Percentiles rank a stretch among this genome's conserved stretches.
phyloP scores from a whole-genome alignment of 306 rosid genomes.

The Lathyrus tuberosus region DNA sequence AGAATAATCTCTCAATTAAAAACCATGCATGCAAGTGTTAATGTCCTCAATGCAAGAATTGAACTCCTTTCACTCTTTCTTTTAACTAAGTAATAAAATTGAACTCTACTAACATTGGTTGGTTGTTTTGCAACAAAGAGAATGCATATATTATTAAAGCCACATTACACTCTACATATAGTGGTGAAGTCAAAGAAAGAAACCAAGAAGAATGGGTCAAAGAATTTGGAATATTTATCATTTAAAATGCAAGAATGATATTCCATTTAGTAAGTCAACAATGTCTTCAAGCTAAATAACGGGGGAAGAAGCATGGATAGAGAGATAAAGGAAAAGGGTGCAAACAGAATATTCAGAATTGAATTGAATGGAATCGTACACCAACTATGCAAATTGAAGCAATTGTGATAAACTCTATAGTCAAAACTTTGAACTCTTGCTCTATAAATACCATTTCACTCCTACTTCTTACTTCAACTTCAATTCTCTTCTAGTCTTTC shows the following conservation, averaged over 20 bases:
- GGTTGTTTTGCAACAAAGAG: conserved; percentile 29
- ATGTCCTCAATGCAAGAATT: too few species aligned
- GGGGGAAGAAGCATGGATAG: conserved; percentile 18
- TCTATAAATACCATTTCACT: conserved; percentile 56
- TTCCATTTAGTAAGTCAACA: conserved; percentile 22
- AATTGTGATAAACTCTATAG: conserved; percentile 14
- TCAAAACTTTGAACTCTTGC: not conserved
- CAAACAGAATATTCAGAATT: conserved; percentile 26
- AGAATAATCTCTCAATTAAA: too few species aligned
- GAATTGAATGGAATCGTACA: conserved; percentile 37
- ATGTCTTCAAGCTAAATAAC: conserved; percentile 16
- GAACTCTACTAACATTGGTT: not conserved
- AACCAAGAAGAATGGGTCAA: conserved; percentile 43
- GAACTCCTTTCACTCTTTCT: too few species aligned
- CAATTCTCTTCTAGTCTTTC: conserved; percentile 20
- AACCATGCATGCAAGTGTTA: too few species aligned
- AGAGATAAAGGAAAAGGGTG: conserved; percentile 34
- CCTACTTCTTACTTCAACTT: conserved; percentile 38
- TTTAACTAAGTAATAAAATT: too few species aligned
- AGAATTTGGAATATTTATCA: conserved; percentile 46
- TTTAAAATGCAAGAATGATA: conserved; percentile 46
- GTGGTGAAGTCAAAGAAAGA: conserved; percentile 35
- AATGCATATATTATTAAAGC: conserved; percentile 16
- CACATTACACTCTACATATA: not conserved
- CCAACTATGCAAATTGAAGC: conserved; percentile 45